A percentile compares a stretch with the other conserved stretches of the same genome.
Conservation (phyloP, 2,329 filamentous ascomycete genomes). For the Cladosporium phlei region DNA sequence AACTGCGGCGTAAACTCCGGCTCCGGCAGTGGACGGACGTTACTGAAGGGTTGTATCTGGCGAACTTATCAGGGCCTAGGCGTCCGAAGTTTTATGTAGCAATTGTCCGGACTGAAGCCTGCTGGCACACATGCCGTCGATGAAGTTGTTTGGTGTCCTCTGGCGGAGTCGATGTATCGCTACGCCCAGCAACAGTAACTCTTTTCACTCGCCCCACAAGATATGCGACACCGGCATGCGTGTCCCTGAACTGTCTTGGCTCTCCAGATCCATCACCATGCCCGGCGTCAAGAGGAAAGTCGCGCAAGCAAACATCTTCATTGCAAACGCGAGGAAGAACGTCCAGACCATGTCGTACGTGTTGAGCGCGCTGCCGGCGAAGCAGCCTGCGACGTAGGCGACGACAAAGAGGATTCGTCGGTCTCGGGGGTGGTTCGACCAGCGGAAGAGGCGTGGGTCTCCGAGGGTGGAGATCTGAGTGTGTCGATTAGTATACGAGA, state of each 20-base stretch:
- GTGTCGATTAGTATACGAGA: slow-evolving; percentile 5
- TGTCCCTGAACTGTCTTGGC: slow-evolving; percentile 11
- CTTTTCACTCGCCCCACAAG: slow-evolving; percentile 19
- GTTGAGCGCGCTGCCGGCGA: slow-evolving; percentile 16
- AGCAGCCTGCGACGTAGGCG: slow-evolving; percentile 18
- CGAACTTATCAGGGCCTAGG: too few species aligned
- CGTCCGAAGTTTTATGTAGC: too few species aligned
- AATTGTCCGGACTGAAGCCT: too few species aligned
- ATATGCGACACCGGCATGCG: slow-evolving; percentile 16
- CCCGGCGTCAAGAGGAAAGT: slow-evolving; percentile 22
- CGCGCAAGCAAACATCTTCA: slow-evolving; percentile 20
- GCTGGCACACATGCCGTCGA: too few species aligned
- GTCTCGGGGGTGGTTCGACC: slow-evolving; percentile 15
- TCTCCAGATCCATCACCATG: slow-evolving; percentile 16
- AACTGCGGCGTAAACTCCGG: too few species aligned
- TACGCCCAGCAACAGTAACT: too few species aligned
- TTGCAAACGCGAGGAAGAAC: slow-evolving; percentile 17
- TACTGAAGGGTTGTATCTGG: too few species aligned
- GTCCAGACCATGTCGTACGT: slow-evolving; percentile 12
- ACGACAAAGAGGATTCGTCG: slow-evolving; percentile 15
- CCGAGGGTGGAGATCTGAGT: slow-evolving; percentile 10
- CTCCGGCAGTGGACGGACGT: too few species aligned
- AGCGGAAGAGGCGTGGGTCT: slow-evolving; percentile 1
- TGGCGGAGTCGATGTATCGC: too few species aligned
- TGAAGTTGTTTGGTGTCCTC: too few species aligned